Evolutionary conservation across 768 basidiomycete species (phyloP).

Genomic region (Holtermannia corniformis): DNA sequence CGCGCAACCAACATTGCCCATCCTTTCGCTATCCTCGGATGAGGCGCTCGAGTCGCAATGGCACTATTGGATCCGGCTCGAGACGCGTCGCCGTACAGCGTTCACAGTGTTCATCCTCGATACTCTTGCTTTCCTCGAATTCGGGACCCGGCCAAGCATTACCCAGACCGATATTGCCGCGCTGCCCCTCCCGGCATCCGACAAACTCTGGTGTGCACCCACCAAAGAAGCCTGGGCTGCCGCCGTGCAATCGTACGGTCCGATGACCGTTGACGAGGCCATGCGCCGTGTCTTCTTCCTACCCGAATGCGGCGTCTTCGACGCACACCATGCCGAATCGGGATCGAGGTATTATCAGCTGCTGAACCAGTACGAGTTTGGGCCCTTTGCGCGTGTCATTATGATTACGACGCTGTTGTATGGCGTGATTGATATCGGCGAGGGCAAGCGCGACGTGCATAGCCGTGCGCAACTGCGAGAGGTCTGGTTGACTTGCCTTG

Average conservation of each 20-base stretch:
- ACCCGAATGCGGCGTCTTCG: conserved; percentile 31
- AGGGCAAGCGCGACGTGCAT: conserved; percentile 35
- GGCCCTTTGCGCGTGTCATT: conserved; percentile 41
- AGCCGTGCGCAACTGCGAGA: neutral
- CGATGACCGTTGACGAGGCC: conserved; percentile 34
- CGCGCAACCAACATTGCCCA: conserved; percentile 13
- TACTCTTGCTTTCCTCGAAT: conserved; percentile 41
- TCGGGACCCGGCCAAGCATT: conserved; percentile 35
- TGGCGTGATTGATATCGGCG: conserved; percentile 41
- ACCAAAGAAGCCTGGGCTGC: conserved; percentile 37
- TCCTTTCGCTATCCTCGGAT: conserved; percentile 26
- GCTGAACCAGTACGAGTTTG: conserved; percentile 31
- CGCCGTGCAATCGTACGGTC: conserved; percentile 28
- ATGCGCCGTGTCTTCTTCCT: conserved; percentile 37
- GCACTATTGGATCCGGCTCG: conserved; percentile 42
- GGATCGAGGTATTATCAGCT: conserved; percentile 29
- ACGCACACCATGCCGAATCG: conserved; percentile 23
- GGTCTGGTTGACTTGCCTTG: neutral
- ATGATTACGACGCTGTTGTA: conserved; percentile 40
- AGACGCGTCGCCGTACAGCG: conserved; percentile 40
- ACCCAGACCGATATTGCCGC: conserved; percentile 31
- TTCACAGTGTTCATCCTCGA: conserved; percentile 43
- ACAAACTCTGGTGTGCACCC: conserved; percentile 41
- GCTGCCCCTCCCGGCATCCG: conserved; percentile 42
- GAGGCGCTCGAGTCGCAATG: conserved; percentile 35